Evolutionary conservation across 2,329 filamentous ascomycete genomes (phyloP).

Genomic region (Calonectria henricotiae): DNA sequence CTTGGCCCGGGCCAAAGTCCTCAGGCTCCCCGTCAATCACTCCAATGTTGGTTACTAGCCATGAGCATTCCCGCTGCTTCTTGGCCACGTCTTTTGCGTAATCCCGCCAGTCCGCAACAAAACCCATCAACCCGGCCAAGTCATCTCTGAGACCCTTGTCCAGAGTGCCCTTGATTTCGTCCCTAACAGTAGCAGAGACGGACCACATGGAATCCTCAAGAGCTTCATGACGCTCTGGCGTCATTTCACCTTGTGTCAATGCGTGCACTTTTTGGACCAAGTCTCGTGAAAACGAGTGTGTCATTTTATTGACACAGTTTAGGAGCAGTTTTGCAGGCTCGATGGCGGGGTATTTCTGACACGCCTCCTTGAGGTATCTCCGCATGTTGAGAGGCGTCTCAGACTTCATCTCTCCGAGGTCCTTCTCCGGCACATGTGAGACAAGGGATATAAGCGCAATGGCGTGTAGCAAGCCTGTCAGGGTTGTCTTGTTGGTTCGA

Average conservation of each 20-base stretch:
- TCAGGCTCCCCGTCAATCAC: slow-evolving; percentile 42
- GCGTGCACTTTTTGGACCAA: slow-evolving; percentile 23
- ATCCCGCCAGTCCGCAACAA: slow-evolving; percentile 45
- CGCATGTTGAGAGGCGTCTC: slow-evolving; percentile 49
- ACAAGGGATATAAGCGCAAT: slow-evolving; percentile 44
- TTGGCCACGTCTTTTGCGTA: slow-evolving; percentile 32
- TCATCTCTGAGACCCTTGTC: slow-evolving; percentile 47
- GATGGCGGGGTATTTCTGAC: slow-evolving; percentile 14
- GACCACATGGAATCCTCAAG: slow-evolving; percentile 50
- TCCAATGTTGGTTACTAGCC: slow-evolving; percentile 50
- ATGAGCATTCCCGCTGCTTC: slow-evolving; percentile 41
- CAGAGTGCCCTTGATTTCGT: slow-evolving; percentile 42
- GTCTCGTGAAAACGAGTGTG: slow-evolving; percentile 21
- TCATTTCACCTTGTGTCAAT: background rate
- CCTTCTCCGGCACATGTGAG: slow-evolving; percentile 27
- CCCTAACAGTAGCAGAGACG: slow-evolving; percentile 30
- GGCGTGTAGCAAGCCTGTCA: slow-evolving; percentile 50
- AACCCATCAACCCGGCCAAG: slow-evolving; percentile 41
- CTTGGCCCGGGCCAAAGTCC: background rate
- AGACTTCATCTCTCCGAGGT: slow-evolving; percentile 26
- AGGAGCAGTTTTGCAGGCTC: slow-evolving; percentile 37
- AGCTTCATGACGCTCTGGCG: slow-evolving; percentile 9
- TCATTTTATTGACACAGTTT: slow-evolving; percentile 39
- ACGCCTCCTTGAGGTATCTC: slow-evolving; percentile 38
- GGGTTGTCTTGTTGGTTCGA: slow-evolving; percentile 47